Base-by-base conservation (phyloP, 257 asterid genomes). In the Solanum ossicruentum region DNA sequence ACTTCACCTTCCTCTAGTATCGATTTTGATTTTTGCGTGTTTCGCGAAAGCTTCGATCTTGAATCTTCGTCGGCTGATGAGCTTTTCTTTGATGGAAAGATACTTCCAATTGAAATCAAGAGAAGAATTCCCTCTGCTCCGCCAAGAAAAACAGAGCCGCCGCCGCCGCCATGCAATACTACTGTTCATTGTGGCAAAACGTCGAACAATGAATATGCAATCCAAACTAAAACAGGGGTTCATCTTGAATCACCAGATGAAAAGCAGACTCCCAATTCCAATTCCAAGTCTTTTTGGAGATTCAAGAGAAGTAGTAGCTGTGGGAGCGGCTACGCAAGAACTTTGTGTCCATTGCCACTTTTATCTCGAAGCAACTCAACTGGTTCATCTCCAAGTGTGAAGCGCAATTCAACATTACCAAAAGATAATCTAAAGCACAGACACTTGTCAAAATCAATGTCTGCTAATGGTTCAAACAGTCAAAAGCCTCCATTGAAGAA, bases 401-500 rank as follows among this genome's bases (percentile, higher is more conserved):
- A 94, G 87, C 90, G 94, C 17, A 77, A 51, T 51, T 23, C 96
- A 5, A 85, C 94, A 2, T 18, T 55, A 11, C 47, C 90, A 45
- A 93, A 88, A 85, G 89, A 87, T 26, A 80, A 52, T 57, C 26
- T 83, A 61, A 91, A 90, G 87, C 92, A 83, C 84, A 92, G 90
- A 60, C 47, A 71, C 81, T 69, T 90, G 15, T 83, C 87, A 2
- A 85, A 90, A 43, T 39, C 85, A 21, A 28, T 85, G 20, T 73
- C 88, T 2, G 16, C 86, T 11, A 84, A 88, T 12, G 60, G 79
- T 28, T 56, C 61, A 83, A 88, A 87, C 86, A 86, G 88, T 85
- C 97, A 86, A 73, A 95, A 89, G 85, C 98, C 98, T 75, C 97
- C 98, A 41, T 70, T 92, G 91, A 95, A 91, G 92, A 94, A 81